These are phyloP conservation scores for Malassezia sympodialis DNA, from an alignment of 1,284 basidiomycete genomes.

Conservation along the genomic window DNA sequence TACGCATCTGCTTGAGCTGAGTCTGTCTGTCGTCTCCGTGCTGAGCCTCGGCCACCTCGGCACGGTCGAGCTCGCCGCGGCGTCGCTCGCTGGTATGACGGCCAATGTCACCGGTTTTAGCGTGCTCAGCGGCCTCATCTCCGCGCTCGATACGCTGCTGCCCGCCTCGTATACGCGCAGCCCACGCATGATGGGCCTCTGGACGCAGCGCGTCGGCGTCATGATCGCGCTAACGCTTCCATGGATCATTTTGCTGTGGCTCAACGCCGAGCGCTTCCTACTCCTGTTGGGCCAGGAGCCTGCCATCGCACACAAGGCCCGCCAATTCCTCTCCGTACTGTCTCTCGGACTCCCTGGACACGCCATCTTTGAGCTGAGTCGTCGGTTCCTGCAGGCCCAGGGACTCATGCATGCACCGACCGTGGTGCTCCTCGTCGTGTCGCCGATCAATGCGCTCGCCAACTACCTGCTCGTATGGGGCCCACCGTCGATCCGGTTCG, in stretches of 20 bases:
- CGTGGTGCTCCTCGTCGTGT: slow-evolving; percentile 68
- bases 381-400: slow-evolving; percentile 48
- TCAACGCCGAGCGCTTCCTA: slow-evolving; percentile 68
- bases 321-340: slow-evolving; percentile 62
- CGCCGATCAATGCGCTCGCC: slow-evolving; percentile 72
- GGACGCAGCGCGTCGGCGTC: slow-evolving; percentile 73
- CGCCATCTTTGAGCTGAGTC: slow-evolving; percentile 49
- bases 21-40: slow-evolving; percentile 39
- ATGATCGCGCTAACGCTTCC: slow-evolving; percentile 48
- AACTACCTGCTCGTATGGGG: slow-evolving; percentile 65
- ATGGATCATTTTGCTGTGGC: slow-evolving; percentile 54
- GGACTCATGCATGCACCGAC: slow-evolving; percentile 79
- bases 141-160: slow-evolving; percentile 74
- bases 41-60: slow-evolving; percentile 44
- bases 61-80: slow-evolving; percentile 39
- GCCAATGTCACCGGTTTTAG: slow-evolving; percentile 45
- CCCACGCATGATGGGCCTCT: slow-evolving; percentile 73
- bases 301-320: slow-evolving; percentile 68
- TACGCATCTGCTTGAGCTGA: slow-evolving; percentile 41
- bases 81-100: slow-evolving; percentile 41
- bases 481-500: slow-evolving; percentile 54
- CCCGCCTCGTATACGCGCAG: slow-evolving; percentile 81
- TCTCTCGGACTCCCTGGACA: slow-evolving; percentile 80
- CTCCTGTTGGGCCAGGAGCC: slow-evolving; percentile 72
- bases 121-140: slow-evolving; percentile 59